Evolutionary conservation across 2,329 filamentous ascomycete genomes (phyloP).

Genomic region (Pseudomassariella vexata): DNA sequence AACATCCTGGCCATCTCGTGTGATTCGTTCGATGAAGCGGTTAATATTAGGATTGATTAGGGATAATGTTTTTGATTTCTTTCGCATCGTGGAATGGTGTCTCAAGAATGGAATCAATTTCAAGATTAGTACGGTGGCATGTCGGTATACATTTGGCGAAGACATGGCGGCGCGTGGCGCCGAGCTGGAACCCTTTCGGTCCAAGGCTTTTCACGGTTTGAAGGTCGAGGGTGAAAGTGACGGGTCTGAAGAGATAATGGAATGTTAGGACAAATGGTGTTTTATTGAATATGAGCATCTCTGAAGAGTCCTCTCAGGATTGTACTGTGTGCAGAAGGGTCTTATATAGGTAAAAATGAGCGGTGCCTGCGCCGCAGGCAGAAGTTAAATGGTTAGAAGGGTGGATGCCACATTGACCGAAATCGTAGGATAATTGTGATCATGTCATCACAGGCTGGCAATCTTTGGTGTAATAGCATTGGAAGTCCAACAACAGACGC

Average conservation of each 20-base stretch:
- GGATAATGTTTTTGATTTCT: slow-evolving; percentile 38
- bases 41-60: slow-evolving; percentile 45
- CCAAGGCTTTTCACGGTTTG: slow-evolving; percentile 52
- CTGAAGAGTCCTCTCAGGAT: no score
- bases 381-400: slow-evolving; percentile 25
- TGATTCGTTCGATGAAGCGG: slow-evolving; percentile 45
- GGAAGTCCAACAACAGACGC: no score
- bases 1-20: slow-evolving; percentile 52
- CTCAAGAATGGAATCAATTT: slow-evolving; percentile 41
- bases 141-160: slow-evolving; percentile 40
- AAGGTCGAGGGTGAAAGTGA: slow-evolving; percentile 49
- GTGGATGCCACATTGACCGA: slow-evolving; percentile 11
- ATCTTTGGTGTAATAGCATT: no score
- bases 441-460: no score
- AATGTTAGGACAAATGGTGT: no score
- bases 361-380: no score
- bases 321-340: no score
- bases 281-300: no score
- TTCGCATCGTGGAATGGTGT: slow-evolving; percentile 39
- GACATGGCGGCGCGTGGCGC: slow-evolving; percentile 37
- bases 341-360: no score
- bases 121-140: slow-evolving; percentile 53
- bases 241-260: no score
- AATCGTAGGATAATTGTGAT: no score
- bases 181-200: slow-evolving; percentile 40